phyloP scores from a whole-genome alignment of 2,329 filamentous ascomycete species.

The Aspergillus sp. region DNA sequence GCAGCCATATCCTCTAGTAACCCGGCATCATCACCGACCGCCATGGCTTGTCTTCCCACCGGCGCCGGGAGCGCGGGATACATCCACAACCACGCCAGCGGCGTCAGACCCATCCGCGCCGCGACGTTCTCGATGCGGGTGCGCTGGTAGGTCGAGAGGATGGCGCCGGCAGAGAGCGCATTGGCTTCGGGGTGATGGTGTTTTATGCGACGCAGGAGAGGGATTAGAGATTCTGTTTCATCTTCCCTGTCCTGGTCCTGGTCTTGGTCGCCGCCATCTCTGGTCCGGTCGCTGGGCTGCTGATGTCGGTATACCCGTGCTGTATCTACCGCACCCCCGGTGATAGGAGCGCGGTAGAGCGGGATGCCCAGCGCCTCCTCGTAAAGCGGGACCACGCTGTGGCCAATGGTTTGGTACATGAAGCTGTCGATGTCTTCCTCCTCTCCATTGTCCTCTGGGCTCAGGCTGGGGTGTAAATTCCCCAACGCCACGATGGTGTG shows the following conservation, averaged over 20 bases:
- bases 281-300: background rate
- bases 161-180: conserved; percentile 82
- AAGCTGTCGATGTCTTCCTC: conserved; percentile 78
- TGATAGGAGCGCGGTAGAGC: conserved; percentile 71
- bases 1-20: conserved; percentile 74
- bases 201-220: conserved; percentile 62
- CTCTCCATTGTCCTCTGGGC: conserved; percentile 11
- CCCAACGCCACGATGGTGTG: conserved; percentile 80
- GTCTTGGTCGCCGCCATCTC: background rate
- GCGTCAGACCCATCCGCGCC: conserved; percentile 68
- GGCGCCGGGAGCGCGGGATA: conserved; percentile 63
- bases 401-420: conserved; percentile 99
- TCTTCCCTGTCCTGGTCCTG: conserved; percentile 42
- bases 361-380: conserved; percentile 69
- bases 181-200: conserved; percentile 67
- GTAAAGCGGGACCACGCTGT: conserved; percentile 79
- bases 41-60: conserved; percentile 11
- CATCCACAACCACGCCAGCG: conserved; percentile 87
- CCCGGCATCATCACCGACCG: conserved; percentile 21
- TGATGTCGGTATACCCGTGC: conserved; percentile 59
- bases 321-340: conserved; percentile 61
- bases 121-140: conserved; percentile 92
- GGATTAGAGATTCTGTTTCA: conserved; percentile 81
- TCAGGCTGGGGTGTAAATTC: conserved; percentile 64
- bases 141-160: conserved; percentile 90